Base-by-base conservation (phyloP, 2,329 filamentous ascomycete species). In the Rhexocercosporidium sp. region DNA sequence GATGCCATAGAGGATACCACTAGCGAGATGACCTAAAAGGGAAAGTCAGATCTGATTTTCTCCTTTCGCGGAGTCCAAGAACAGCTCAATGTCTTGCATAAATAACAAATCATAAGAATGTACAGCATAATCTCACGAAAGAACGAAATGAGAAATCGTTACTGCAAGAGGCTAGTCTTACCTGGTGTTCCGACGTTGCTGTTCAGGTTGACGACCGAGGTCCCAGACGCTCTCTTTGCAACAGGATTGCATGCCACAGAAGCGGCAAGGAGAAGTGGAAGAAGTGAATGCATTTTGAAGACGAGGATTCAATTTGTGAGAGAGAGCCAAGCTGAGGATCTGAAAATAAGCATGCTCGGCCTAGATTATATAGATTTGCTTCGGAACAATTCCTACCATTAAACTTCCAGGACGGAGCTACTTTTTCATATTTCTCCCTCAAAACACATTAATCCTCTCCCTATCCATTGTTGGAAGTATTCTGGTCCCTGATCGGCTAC, bases 1-100 rank as follows among this genome's bases (percentile, higher is more conserved):
- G 41, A 81, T 79, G 14, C 81, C 81, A 67, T 82, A 83, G 49
- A 83, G 77, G 64, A 80, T 75, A 3, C 80, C 80, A 5, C 80
- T 78, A 5, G 80, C 81, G n/a, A 79, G 71, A 59, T 81, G 77
- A 53, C 74, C 64, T 37, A 37, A 37, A 2, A 11, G 8, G 12
- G 34, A 37, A 7, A 11, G 8, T 37, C 12, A 37, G 34, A 37
- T 11, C 12, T 37, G 4, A 9, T 31, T 37, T 37, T 37, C 3
- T 37, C 8, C 34, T 5, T 37, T 37, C 5, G 12, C 8, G 12
- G 9, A 9, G 34, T 37, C 2, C 34, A 37, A 11, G 8, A 37
- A 9, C 8, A 37, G 34, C 34, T 11, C 34, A 7, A 37, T 37
- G 2, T 37, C 34, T 37, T 37, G 34, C 34, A 9, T 11, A 37